Percentiles rank a stretch among this genome's conserved stretches.
These are phyloP conservation scores for Pyrus betulifolia DNA, from an alignment of 306 rosid species.

Conservation along the genomic window DNA sequence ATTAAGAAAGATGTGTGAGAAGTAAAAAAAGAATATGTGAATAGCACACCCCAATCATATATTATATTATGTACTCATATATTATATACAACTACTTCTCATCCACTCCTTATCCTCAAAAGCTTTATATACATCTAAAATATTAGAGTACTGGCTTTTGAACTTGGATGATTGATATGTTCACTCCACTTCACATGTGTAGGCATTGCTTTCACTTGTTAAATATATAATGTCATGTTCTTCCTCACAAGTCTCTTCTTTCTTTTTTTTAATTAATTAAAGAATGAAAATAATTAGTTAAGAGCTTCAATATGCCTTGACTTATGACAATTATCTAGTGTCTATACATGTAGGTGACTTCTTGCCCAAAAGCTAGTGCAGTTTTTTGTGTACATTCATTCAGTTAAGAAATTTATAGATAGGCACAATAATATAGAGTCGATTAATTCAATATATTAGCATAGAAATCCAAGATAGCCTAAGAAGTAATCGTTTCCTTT, in stretches of 20 bases:
- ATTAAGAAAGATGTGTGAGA: too few relatives aligned
- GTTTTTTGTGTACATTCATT: background rate
- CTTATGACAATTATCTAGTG: too few relatives aligned
- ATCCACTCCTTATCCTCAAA: slow-evolving; percentile 7
- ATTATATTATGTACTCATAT: background rate
- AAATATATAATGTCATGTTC: background rate
- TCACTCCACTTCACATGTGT: background rate
- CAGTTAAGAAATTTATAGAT: too few relatives aligned
- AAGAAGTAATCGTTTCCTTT: too few relatives aligned
- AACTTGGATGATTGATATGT: background rate
- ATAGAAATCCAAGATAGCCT: too few relatives aligned
- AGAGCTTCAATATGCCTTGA: too few relatives aligned
- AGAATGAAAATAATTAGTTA: too few relatives aligned
- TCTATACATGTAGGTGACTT: background rate
- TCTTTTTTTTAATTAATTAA: background rate
- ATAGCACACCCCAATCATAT: too few relatives aligned
- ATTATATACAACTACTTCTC: background rate
- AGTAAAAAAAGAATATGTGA: too few relatives aligned
- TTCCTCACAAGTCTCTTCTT: background rate
- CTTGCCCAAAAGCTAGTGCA: background rate
- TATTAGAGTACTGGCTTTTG: background rate
- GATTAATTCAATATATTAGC: too few relatives aligned
- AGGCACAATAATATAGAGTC: too few relatives aligned
- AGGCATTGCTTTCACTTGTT: background rate
- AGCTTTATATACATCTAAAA: background rate